A percentile compares a stretch with the other conserved stretches of the same genome.
These are phyloP conservation scores for Globisporangium acanthophoron DNA, from an alignment of 352 stramenopile genomes.

Conservation along the genomic window DNA sequence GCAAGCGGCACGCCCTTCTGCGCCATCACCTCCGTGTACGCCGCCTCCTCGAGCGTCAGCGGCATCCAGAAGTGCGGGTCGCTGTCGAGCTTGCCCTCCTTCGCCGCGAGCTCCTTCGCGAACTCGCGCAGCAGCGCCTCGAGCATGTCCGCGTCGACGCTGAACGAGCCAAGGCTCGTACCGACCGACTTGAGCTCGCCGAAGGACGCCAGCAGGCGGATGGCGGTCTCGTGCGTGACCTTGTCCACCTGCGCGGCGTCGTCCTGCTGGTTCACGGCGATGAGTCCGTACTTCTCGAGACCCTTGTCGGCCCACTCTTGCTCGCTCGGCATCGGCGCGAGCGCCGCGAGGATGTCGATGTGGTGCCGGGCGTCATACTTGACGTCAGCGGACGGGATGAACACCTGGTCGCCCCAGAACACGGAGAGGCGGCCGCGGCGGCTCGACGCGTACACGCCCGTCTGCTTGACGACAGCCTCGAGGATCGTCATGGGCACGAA, in stretches of 20 bases:
- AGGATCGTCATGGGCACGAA: slow-evolving; percentile 95
- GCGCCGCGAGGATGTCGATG: slow-evolving; percentile 96
- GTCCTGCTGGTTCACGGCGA: slow-evolving; percentile 93
- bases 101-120: slow-evolving; percentile 80
- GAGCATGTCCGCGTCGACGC: slow-evolving; percentile 91
- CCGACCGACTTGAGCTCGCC: slow-evolving; percentile 94
- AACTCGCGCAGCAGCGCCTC: slow-evolving; percentile 92
- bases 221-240: slow-evolving; percentile 95
- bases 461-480: slow-evolving; percentile 97
- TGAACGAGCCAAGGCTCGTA: slow-evolving; percentile 95
- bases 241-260: slow-evolving; percentile 96
- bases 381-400: slow-evolving; percentile 92
- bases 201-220: slow-evolving; percentile 89
- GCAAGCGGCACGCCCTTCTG: slow-evolving; percentile 88
- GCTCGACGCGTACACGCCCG: slow-evolving; percentile 94
- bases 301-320: slow-evolving; percentile 94
- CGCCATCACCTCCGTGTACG: slow-evolving; percentile 93
- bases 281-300: slow-evolving; percentile 98
- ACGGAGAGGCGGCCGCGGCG: slow-evolving; percentile 93
- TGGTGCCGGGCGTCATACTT: slow-evolving; percentile 94
- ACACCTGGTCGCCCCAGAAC: slow-evolving; percentile 99
- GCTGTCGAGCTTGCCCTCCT: slow-evolving; percentile 94
- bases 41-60: slow-evolving; percentile 89
- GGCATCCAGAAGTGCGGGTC: slow-evolving; percentile 99
- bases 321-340: slow-evolving; percentile 90